These are phyloP conservation scores for Acacia melanoxylon DNA, from an alignment of 306 rosid species.

Conservation along the genomic window DNA sequence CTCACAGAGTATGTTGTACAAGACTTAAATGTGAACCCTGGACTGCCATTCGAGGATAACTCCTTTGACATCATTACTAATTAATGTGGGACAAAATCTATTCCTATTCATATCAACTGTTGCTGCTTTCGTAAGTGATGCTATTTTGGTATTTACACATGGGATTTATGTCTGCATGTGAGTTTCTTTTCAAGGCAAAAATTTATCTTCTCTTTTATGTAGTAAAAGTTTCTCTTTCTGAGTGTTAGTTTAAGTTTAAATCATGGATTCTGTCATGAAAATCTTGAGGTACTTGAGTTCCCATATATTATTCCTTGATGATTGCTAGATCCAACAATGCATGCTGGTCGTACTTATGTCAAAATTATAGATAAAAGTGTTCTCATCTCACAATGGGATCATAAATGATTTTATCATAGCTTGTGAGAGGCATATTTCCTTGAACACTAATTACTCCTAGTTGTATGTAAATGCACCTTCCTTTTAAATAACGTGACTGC, in stretches of 20 bases:
- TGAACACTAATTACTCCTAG: neutral
- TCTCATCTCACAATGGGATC: neutral
- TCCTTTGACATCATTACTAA: too few relatives aligned
- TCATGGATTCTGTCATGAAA: constrained; percentile 18
- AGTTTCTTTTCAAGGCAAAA: neutral
- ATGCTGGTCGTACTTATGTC: neutral
- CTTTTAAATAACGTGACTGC: neutral
- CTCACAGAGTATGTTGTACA: too few relatives aligned
- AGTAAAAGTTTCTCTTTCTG: neutral
- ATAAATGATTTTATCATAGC: neutral
- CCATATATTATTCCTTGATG: neutral
- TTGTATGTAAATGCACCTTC: neutral
- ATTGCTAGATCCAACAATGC: neutral
- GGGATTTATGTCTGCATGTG: neutral
- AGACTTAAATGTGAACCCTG: too few relatives aligned
- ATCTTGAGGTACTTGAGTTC: neutral
- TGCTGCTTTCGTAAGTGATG: constrained; percentile 19
- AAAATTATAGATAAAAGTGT: neutral
- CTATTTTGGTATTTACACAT: neutral
- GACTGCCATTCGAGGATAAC: too few relatives aligned
- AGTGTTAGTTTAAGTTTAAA: neutral
- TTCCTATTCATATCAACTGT: too few relatives aligned
- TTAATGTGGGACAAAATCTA: too few relatives aligned
- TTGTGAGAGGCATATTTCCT: neutral
- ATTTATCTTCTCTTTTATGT: neutral